Conservation (phyloP, 73 alveolate genomes). For the Tetrahymena elliotti region DNA sequence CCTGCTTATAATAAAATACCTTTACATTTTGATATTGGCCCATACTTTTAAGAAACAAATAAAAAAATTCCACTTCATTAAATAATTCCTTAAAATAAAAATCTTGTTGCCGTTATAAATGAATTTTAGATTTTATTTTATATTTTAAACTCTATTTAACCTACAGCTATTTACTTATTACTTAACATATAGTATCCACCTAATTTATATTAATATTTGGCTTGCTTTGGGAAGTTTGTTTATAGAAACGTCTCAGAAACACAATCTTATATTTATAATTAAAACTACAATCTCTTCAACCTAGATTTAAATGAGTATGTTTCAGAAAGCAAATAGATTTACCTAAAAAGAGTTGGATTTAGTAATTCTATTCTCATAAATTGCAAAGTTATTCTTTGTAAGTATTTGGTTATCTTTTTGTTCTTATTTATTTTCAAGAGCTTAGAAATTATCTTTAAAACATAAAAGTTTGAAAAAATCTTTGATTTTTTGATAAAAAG, state of each 20-base stretch:
- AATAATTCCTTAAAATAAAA: not conserved
- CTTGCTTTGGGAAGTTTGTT: not conserved
- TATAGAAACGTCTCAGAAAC: not conserved
- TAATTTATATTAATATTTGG: too few relatives aligned
- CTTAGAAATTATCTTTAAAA: too few relatives aligned
- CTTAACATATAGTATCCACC: not conserved
- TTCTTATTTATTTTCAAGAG: too few relatives aligned
- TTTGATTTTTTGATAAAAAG: not conserved
- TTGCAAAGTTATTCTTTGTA: not conserved
- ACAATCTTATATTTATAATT: not conserved
- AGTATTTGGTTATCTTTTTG: too few relatives aligned
- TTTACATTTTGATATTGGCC: not conserved
- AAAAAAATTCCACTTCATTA: not conserved
- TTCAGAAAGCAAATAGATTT: not conserved
- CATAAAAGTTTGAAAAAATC: too few relatives aligned
- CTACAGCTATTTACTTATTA: not conserved
- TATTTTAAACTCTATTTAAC: not conserved
- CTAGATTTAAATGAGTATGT: not conserved
- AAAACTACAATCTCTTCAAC: too few relatives aligned
- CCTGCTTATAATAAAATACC: not conserved
- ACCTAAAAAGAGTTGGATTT: not conserved
- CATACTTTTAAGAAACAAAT: not conserved
- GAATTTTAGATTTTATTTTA: too few relatives aligned
- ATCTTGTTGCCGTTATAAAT: not conserved
- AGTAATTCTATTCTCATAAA: not conserved